These are phyloP conservation scores for Musa beccarii DNA, from an alignment of 176 grass and related monocot genomes.

Conservation along the genomic window DNA sequence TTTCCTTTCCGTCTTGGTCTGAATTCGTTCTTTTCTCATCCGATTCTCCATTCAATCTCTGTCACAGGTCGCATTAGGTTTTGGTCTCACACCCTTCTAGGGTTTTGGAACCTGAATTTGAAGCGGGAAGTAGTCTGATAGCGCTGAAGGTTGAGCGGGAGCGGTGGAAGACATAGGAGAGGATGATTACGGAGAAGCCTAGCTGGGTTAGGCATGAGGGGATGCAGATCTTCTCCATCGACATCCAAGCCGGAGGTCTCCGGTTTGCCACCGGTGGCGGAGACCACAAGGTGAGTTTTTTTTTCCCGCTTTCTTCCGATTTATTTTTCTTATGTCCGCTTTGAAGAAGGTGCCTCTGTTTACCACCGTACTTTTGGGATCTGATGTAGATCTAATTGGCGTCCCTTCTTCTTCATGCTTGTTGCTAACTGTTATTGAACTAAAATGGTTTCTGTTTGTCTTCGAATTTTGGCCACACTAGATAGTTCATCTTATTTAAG, in stretches of 20 bases:
- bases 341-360: conserved; percentile 2
- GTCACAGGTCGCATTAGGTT: conserved; percentile 3
- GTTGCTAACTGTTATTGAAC: not conserved
- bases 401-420: too few relatives aligned
- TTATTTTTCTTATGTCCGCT: not conserved
- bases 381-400: not conserved
- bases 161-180: not conserved
- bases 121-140: not conserved
- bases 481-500: not conserved
- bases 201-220: conserved; percentile 85
- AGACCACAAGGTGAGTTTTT: conserved; percentile 68
- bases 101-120: conserved; percentile 6
- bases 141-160: not conserved
- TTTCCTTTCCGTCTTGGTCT: not conserved
- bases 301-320: not conserved
- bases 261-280: conserved; percentile 89
- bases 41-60: too few relatives aligned
- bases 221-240: conserved; percentile 99
- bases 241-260: conserved; percentile 72
- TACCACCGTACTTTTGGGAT: not conserved
- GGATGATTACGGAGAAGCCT: conserved; percentile 92
- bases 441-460: not conserved
- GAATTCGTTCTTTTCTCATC: not conserved
- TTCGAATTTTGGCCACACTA: not conserved
- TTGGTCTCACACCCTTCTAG: not conserved